Evolutionary conservation across 1,284 basidiomycete genomes (phyloP).

Genomic region (Kwoniella shivajii): DNA sequence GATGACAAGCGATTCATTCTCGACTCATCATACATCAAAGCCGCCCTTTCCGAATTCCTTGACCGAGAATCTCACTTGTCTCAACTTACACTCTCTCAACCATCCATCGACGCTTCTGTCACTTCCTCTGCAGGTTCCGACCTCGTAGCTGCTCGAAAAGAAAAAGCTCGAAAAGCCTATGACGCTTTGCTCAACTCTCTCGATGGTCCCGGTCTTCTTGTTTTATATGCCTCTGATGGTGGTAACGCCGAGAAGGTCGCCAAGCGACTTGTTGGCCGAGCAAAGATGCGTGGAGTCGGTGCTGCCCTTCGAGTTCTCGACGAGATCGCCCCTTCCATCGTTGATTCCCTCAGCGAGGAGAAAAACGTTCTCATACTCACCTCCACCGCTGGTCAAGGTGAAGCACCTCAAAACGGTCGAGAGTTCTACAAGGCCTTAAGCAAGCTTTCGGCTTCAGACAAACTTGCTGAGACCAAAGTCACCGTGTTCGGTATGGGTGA

Average conservation of each 20-base stretch:
- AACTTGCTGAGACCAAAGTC: constrained; percentile 67
- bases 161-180: constrained; percentile 83
- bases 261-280: constrained; percentile 81
- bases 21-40: constrained; percentile 92
- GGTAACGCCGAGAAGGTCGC: constrained; percentile 95
- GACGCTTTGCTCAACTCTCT: constrained; percentile 80
- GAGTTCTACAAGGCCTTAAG: constrained; percentile 85
- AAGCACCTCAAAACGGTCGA: constrained; percentile 94
- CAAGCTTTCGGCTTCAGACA: constrained; percentile 58
- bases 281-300: constrained; percentile 80
- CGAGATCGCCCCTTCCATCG: constrained; percentile 61
- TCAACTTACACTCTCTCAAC: constrained; percentile 77
- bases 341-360: constrained; percentile 65
- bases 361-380: constrained; percentile 82
- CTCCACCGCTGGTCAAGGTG: constrained; percentile 98
- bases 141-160: constrained; percentile 79
- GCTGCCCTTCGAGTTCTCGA: constrained; percentile 73
- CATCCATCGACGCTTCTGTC: constrained; percentile 78
- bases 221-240: constrained; percentile 92
- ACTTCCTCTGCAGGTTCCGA: constrained; percentile 82
- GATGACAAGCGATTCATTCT: constrained; percentile 82
- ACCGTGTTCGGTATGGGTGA: constrained; percentile 95
- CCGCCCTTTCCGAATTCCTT: constrained; percentile 91
- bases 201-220: constrained; percentile 84
- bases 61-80: constrained; percentile 96